phyloP scores from a whole-genome alignment of 2,329 filamentous ascomycete species.

The Taxawa tesnikishii region DNA sequence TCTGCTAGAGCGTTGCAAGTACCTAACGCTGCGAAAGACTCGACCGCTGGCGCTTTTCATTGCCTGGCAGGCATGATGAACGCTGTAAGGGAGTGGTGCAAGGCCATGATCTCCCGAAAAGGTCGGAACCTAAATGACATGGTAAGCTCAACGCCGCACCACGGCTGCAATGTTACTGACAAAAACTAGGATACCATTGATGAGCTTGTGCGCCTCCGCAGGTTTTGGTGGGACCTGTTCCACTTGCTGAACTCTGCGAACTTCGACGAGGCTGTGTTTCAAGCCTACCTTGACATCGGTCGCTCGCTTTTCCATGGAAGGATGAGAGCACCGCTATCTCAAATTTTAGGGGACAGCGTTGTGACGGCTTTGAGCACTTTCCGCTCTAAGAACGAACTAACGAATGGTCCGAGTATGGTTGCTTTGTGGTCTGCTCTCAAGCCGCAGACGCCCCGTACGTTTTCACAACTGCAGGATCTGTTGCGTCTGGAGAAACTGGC shows the following conservation, averaged over 20 bases:
- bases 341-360: not conserved
- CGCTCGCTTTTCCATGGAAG: not conserved
- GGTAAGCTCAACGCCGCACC: too few relatives aligned
- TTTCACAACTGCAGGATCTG: slow-evolving; percentile 24
- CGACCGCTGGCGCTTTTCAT: slow-evolving; percentile 7
- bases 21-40: slow-evolving; percentile 7
- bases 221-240: slow-evolving; percentile 38
- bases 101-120: not conserved
- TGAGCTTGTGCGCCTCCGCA: slow-evolving; percentile 15
- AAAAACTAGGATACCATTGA: not conserved
- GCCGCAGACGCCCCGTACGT: slow-evolving; percentile 39
- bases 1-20: slow-evolving; percentile 8
- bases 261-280: slow-evolving; percentile 42
- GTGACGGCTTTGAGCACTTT: not conserved
- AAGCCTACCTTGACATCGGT: slow-evolving; percentile 36
- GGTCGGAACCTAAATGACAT: too few relatives aligned
- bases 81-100: not conserved
- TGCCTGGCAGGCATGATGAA: slow-evolving; percentile 8
- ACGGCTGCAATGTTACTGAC: not conserved
- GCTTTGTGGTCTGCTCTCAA: slow-evolving; percentile 51
- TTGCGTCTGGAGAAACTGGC: slow-evolving; percentile 31
- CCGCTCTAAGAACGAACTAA: not conserved
- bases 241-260: slow-evolving; percentile 24
- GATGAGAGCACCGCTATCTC: too few relatives aligned
- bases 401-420: slow-evolving; percentile 6